A percentile compares a stretch with the other conserved stretches of the same genome.
Conservation (phyloP, 1,284 basidiomycete species). For the Thecaphora thlaspeos region DNA sequence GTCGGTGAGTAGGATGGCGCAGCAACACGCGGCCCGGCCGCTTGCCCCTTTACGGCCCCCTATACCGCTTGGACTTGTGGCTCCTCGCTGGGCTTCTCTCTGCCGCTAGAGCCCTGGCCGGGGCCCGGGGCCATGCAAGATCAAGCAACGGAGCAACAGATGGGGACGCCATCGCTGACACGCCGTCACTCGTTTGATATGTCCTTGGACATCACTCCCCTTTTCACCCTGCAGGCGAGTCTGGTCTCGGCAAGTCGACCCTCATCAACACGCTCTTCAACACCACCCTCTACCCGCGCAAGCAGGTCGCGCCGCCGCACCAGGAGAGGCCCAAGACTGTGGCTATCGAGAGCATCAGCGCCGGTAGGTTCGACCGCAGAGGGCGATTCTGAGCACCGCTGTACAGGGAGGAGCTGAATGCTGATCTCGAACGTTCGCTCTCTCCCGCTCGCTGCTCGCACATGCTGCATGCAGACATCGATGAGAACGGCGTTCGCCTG, state of each 20-base stretch:
- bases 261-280: slow-evolving; percentile 58
- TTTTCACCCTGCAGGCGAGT: slow-evolving; percentile 28
- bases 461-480: slow-evolving; percentile 40
- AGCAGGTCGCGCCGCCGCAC: slow-evolving; percentile 49
- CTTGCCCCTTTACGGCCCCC: too few species aligned
- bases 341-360: slow-evolving; percentile 56
- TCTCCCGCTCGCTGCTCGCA: neutral
- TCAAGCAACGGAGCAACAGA: neutral
- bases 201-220: too few species aligned
- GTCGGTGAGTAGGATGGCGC: slow-evolving; percentile 47
- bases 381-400: neutral
- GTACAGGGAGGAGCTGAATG: neutral
- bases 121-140: too few species aligned
- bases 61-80: too few species aligned
- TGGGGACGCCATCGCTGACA: too few species aligned
- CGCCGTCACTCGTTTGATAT: too few species aligned
- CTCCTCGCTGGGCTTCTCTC: too few species aligned
- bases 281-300: slow-evolving; percentile 55
- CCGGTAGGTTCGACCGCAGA: slow-evolving; percentile 32
- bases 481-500: slow-evolving; percentile 57
- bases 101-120: too few species aligned
- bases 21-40: too few species aligned
- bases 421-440: neutral
- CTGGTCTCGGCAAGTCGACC: slow-evolving; percentile 57
- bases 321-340: slow-evolving; percentile 54